Conservation (phyloP, 169 alveolate genomes). For the Theileria luwenshuni region DNA sequence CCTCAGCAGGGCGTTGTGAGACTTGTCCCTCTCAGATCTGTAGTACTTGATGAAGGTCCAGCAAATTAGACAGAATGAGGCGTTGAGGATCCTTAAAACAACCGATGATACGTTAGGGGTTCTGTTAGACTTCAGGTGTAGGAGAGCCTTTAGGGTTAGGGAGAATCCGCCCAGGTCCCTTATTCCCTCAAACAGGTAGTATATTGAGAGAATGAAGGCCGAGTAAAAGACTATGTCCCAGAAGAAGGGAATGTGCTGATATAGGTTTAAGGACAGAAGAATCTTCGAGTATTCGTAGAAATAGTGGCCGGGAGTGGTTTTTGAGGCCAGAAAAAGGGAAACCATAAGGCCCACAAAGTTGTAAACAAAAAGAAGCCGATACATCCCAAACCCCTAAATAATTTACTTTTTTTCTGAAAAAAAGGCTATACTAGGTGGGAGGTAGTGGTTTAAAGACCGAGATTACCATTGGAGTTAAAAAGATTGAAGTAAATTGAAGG, state of each 20-base stretch:
- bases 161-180: not conserved
- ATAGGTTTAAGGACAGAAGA: not conserved
- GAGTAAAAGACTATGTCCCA: constrained; percentile 10
- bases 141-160: not conserved
- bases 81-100: not conserved
- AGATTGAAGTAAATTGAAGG: too few relatives aligned
- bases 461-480: too few relatives aligned
- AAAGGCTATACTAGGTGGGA: too few relatives aligned
- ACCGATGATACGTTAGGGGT: not conserved
- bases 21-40: not conserved
- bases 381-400: too few relatives aligned
- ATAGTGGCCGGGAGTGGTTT: not conserved
- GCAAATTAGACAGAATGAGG: not conserved
- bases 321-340: constrained; percentile 1
- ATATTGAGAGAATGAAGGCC: not conserved
- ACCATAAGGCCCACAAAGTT: not conserved
- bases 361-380: not conserved
- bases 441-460: too few relatives aligned
- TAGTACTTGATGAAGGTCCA: constrained; percentile 17
- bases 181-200: not conserved
- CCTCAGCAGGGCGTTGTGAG: not conserved
- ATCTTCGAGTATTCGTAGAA: constrained; percentile 4
- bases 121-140: not conserved
- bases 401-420: too few relatives aligned
- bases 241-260: not conserved